Percentiles rank a stretch among this genome's conserved stretches.
Evolutionary conservation across 2,329 filamentous ascomycete genomes (phyloP).

Genomic region (Penicillium sp.): DNA sequence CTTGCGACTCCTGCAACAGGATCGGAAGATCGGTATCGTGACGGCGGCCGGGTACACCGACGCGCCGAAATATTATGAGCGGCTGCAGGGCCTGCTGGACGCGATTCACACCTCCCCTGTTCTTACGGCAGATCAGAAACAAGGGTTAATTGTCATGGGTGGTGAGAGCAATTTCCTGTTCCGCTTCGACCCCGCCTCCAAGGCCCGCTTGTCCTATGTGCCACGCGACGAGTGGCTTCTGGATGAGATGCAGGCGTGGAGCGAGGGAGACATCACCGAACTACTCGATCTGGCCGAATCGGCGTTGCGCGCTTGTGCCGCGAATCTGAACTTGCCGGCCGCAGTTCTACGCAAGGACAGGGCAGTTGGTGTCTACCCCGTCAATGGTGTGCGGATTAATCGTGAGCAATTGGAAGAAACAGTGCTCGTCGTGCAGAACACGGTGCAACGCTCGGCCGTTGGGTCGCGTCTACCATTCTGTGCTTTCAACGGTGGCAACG

Average conservation of each 20-base stretch:
- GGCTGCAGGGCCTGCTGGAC: conserved; percentile 83
- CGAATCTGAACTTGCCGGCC: conserved; percentile 76
- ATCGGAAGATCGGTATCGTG: conserved; percentile 89
- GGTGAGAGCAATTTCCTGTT: conserved; percentile 97
- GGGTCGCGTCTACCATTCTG: conserved; percentile 80
- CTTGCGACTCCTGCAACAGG: conserved; percentile 70
- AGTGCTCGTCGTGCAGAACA: conserved; percentile 89
- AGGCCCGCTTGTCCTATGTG: conserved; percentile 68
- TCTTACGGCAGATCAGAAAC: conserved; percentile 67
- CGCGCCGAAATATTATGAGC: conserved; percentile 79
- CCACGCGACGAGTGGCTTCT: conserved; percentile 60
- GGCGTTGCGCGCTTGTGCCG: conserved; percentile 78
- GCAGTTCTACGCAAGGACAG: conserved; percentile 83
- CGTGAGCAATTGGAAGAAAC: conserved; percentile 94
- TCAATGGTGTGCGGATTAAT: conserved; percentile 67
- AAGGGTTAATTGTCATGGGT: conserved; percentile 86
- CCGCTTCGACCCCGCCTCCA: conserved; percentile 66
- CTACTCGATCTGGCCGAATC: conserved; percentile 89
- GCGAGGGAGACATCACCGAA: conserved; percentile 68
- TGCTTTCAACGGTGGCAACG: conserved; percentile 95
- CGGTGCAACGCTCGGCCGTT: conserved; percentile 76
- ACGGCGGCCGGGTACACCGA: conserved; percentile 95
- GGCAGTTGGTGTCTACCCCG: conserved; percentile 74
- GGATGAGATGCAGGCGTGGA: conserved; percentile 54
- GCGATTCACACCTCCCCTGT: conserved; percentile 65